Evolutionary conservation across 2,329 filamentous ascomycete species (phyloP).

Genomic region (Xylariaceae sp.): DNA sequence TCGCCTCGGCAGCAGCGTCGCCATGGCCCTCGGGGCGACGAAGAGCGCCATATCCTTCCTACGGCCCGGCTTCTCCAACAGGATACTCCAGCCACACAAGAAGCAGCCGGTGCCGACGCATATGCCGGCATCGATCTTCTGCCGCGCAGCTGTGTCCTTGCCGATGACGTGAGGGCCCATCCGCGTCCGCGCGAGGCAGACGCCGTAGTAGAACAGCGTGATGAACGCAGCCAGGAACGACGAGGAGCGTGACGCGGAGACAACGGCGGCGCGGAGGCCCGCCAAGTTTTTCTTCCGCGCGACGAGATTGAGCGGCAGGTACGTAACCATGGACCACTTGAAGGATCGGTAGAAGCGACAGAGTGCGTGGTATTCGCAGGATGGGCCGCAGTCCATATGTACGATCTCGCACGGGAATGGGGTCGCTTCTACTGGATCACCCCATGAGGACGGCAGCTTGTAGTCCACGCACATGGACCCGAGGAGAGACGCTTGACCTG

Average conservation of each 20-base stretch:
- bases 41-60: slow-evolving; percentile 76
- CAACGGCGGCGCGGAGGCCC: slow-evolving; percentile 43
- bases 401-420: slow-evolving; percentile 82
- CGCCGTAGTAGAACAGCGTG: slow-evolving; percentile 76
- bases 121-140: slow-evolving; percentile 56
- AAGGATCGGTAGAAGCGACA: slow-evolving; percentile 66
- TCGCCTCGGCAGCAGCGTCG: slow-evolving; percentile 66
- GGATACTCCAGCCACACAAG: slow-evolving; percentile 77
- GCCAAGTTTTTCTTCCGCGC: slow-evolving; percentile 44
- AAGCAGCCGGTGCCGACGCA: slow-evolving; percentile 70
- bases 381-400: slow-evolving; percentile 72
- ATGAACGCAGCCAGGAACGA: slow-evolving; percentile 76
- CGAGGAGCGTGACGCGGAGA: slow-evolving; percentile 65
- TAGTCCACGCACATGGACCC: slow-evolving; percentile 70
- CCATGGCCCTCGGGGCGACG: slow-evolving; percentile 72
- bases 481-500: slow-evolving; percentile 63
- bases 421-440: slow-evolving; percentile 62
- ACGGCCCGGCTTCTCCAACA: slow-evolving; percentile 63
- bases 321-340: slow-evolving; percentile 70
- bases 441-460: slow-evolving; percentile 63
- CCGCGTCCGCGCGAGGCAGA: slow-evolving; percentile 72
- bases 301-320: slow-evolving; percentile 70
- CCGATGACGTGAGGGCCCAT: slow-evolving; percentile 66
- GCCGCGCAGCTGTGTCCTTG: slow-evolving; percentile 40
- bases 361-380: slow-evolving; percentile 69